Conservation (phyloP, 768 basidiomycete genomes). For the Termitomyces sp. region DNA sequence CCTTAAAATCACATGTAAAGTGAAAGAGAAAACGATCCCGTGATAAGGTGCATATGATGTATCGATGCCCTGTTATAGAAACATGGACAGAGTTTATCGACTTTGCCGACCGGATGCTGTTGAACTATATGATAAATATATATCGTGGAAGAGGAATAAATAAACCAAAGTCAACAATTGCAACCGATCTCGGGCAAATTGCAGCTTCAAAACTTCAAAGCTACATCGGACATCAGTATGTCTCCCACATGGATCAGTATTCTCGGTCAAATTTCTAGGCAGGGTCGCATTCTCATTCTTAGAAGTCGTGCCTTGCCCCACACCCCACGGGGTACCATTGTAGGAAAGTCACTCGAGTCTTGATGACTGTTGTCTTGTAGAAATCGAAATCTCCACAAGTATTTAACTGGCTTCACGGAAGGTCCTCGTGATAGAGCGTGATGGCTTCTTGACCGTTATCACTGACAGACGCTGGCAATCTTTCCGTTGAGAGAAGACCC, state of each 20-base stretch:
- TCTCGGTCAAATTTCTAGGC: background rate
- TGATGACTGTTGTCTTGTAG: background rate
- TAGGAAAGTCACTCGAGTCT: background rate
- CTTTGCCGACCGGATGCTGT: background rate
- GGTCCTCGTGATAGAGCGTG: background rate
- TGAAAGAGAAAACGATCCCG: too few relatives aligned
- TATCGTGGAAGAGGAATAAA: too few relatives aligned
- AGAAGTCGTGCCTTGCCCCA: background rate
- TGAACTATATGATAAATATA: background rate
- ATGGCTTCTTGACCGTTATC: background rate
- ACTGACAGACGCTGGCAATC: background rate
- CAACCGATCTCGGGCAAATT: too few relatives aligned
- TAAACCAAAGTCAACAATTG: too few relatives aligned
- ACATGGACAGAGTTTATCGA: background rate
- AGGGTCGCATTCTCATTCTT: background rate
- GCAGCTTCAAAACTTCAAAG: background rate
- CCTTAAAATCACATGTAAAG: too few relatives aligned
- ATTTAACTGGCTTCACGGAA: background rate
- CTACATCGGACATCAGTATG: background rate
- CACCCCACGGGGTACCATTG: background rate
- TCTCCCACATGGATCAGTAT: background rate
- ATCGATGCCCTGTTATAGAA: too few relatives aligned
- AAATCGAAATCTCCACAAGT: background rate
- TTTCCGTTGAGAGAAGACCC: slow-evolving; percentile 10
- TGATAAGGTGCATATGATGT: too few relatives aligned